Evolutionary conservation across 78 protist genomes (phyloP).

Genomic region (Cavenderia fasciculata): DNA sequence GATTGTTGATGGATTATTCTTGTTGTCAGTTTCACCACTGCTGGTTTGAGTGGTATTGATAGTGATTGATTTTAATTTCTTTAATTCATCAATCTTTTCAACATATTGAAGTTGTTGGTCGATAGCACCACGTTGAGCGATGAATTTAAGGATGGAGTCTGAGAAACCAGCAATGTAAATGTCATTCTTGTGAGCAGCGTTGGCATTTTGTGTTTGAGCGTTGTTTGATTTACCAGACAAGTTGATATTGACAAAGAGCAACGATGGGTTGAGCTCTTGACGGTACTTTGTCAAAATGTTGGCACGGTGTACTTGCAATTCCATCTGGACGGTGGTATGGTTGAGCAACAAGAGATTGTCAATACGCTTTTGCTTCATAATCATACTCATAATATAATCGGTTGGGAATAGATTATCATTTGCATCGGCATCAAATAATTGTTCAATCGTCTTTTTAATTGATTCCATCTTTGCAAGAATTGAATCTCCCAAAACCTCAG

Average conservation of each 20-base stretch:
- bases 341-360: slow-evolving; percentile 80
- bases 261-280: slow-evolving; percentile 75
- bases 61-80: too few species aligned
- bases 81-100: slow-evolving; percentile 72
- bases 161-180: slow-evolving; percentile 85
- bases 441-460: not conserved
- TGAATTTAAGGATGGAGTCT: slow-evolving; percentile 86
- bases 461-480: slow-evolving; percentile 78
- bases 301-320: not conserved
- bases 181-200: slow-evolving; percentile 61
- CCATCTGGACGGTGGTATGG: not conserved
- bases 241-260: slow-evolving; percentile 84
- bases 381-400: slow-evolving; percentile 17
- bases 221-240: slow-evolving; percentile 37
- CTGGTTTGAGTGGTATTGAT: too few species aligned
- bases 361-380: slow-evolving; percentile 7
- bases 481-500: slow-evolving; percentile 27
- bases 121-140: slow-evolving; percentile 88
- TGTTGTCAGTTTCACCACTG: too few species aligned
- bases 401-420: slow-evolving; percentile 51
- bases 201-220: not conserved
- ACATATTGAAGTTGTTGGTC: slow-evolving; percentile 78
- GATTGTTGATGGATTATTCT: too few species aligned
- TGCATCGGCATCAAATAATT: not conserved
- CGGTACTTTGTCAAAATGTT: slow-evolving; percentile 78